Conservation (phyloP, 805 yeast species). For the Starmerella floricola region DNA sequence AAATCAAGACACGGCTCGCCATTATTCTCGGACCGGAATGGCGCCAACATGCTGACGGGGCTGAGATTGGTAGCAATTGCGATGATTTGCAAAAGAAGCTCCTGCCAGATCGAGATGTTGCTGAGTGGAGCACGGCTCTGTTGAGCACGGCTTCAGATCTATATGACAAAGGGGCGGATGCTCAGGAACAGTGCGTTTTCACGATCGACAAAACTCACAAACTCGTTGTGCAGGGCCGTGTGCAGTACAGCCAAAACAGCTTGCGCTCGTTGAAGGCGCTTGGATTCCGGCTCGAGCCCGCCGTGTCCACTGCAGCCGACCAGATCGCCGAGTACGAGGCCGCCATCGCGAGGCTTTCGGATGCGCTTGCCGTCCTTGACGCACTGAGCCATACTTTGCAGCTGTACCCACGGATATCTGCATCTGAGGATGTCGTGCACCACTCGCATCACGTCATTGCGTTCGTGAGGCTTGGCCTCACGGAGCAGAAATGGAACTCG, state of each 20-base stretch:
- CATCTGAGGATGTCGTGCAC: conserved; percentile 1
- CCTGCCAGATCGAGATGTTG: conserved; percentile 33
- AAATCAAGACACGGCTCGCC: conserved; percentile 37
- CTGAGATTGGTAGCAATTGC: conserved; percentile 43
- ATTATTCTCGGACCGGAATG: conserved; percentile 49
- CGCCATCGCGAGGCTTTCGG: conserved; percentile 1
- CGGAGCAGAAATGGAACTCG: conserved; percentile 2
- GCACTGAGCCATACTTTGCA: background rate
- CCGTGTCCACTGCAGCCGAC: background rate
- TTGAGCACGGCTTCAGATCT: no score
- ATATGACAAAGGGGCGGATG: background rate
- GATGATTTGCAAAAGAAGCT: conserved; percentile 36
- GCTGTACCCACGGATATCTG: conserved; percentile 3
- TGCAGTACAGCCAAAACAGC: conserved; percentile 20
- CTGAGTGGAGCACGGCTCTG: conserved; percentile 35
- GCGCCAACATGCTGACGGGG: conserved; percentile 55
- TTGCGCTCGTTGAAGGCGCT: conserved; percentile 10
- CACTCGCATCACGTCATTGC: conserved; percentile 2
- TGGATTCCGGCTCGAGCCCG: conserved; percentile 11
- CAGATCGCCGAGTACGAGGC: background rate
- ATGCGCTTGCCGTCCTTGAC: conserved; percentile 3
- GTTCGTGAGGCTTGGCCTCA: conserved; percentile 9
- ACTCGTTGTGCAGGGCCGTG: conserved; percentile 13
- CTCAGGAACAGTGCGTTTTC: background rate
- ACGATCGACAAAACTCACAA: background rate